Evolutionary conservation across 2,329 filamentous ascomycete species (phyloP).

Genomic region (Corynespora cassiicola): DNA sequence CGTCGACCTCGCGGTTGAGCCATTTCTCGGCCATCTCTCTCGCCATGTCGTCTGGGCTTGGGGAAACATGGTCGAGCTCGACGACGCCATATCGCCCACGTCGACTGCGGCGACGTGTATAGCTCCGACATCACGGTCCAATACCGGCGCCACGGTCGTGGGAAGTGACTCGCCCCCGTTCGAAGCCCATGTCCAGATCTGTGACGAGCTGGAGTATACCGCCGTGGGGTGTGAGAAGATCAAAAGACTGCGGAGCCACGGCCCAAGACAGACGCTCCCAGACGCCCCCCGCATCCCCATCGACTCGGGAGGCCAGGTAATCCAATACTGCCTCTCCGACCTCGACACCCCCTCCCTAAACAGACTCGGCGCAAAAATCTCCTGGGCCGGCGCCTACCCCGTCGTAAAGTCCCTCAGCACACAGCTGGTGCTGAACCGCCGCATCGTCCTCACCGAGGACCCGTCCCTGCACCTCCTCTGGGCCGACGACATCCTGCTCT

Average conservation of each 20-base stretch:
- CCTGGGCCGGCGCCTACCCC: constrained; percentile 14
- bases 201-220: constrained; percentile 16
- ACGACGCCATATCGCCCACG: constrained; percentile 11
- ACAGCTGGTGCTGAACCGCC: constrained; percentile 21
- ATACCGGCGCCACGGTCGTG: constrained; percentile 10
- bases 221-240: constrained; percentile 9
- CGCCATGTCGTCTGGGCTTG: too few species aligned
- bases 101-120: constrained; percentile 14
- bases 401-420: constrained; percentile 18
- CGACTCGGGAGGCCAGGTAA: constrained; percentile 8
- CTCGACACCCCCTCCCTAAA: constrained; percentile 21
- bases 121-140: constrained; percentile 13
- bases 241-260: constrained; percentile 11
- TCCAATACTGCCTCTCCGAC: constrained; percentile 21
- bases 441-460: constrained; percentile 23
- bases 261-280: constrained; percentile 15
- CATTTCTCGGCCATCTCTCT: too few species aligned
- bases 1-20: too few species aligned
- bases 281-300: constrained; percentile 23
- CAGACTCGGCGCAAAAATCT: constrained; percentile 19
- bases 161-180: constrained; percentile 12
- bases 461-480: constrained; percentile 25
- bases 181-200: constrained; percentile 15
- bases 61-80: too few species aligned
- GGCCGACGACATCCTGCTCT: constrained; percentile 18